phyloP scores from a whole-genome alignment of 2,329 filamentous ascomycete species.

The Aureobasidium zeae region DNA sequence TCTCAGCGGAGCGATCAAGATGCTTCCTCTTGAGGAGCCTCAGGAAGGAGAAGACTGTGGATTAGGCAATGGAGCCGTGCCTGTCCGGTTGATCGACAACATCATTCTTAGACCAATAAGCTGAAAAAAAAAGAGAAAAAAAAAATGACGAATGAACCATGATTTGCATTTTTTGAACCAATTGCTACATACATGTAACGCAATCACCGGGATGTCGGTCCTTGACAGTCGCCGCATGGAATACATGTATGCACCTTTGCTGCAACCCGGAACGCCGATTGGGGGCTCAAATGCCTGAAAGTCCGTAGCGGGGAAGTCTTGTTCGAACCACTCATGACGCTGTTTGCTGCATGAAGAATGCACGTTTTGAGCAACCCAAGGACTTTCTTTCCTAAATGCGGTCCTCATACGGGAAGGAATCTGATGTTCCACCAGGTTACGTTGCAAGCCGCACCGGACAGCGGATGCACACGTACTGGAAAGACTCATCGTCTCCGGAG shows the following conservation, averaged over 20 bases:
- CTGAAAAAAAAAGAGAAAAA: neutral
- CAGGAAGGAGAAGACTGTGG: constrained; percentile 60
- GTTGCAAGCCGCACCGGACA: neutral
- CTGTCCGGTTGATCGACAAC: constrained; percentile 89
- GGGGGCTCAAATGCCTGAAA: neutral
- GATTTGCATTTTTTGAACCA: too few relatives aligned
- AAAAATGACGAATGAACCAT: neutral
- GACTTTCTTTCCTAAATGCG: too few relatives aligned
- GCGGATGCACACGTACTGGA: too few relatives aligned
- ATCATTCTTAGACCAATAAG: constrained; percentile 48
- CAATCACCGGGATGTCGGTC: too few relatives aligned
- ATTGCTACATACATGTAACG: too few relatives aligned
- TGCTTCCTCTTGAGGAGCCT: constrained; percentile 68
- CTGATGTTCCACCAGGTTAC: neutral
- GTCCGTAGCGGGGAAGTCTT: constrained; percentile 14
- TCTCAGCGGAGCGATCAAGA: constrained; percentile 82
- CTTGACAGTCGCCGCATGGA: too few relatives aligned
- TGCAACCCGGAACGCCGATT: too few relatives aligned
- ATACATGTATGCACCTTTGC: too few relatives aligned
- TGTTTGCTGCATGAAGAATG: constrained; percentile 9
- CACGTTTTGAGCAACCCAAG: neutral
- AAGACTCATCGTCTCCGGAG: too few relatives aligned
- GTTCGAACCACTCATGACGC: constrained; percentile 11
- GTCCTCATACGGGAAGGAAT: too few relatives aligned
- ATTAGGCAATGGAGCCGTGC: constrained; percentile 61